A percentile compares a stretch with the other conserved stretches of the same genome.
Conservation (phyloP, 768 basidiomycete species). For the Podaxis sp. region DNA sequence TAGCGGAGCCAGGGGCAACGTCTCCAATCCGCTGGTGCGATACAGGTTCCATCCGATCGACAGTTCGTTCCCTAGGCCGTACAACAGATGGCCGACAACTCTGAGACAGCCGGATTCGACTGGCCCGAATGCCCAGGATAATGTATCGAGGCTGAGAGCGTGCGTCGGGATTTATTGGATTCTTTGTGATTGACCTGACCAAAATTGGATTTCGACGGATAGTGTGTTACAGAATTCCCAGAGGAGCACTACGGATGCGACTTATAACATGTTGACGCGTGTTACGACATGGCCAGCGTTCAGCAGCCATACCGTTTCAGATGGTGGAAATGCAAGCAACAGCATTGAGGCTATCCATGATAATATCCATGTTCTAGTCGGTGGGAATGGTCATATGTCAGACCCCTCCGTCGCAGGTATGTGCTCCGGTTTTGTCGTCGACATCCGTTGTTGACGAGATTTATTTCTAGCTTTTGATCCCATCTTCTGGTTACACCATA, state of each 20-base stretch:
- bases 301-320: conserved; percentile 36
- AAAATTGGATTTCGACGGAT: background rate
- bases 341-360: conserved; percentile 46
- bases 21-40: conserved; percentile 30
- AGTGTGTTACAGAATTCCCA: conserved; percentile 23
- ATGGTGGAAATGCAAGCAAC: conserved; percentile 32
- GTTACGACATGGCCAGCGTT: conserved; percentile 36
- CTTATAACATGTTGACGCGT: conserved; percentile 30
- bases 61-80: conserved; percentile 29
- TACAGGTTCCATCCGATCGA: conserved; percentile 32
- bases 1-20: conserved; percentile 23
- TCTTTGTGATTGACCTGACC: background rate
- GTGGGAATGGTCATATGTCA: conserved; percentile 36
- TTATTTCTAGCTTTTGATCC: conserved; percentile 37
- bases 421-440: background rate
- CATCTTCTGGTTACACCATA: conserved; percentile 46
- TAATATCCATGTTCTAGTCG: conserved; percentile 34
- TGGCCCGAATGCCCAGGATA: conserved; percentile 26
- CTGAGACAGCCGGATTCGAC: conserved; percentile 30
- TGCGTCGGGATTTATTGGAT: conserved; percentile 10
- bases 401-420: conserved; percentile 33
- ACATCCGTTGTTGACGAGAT: background rate
- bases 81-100: conserved; percentile 30
- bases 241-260: conserved; percentile 21
- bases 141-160: conserved; percentile 28